These are phyloP conservation scores for Pochonia chlamydosporia DNA, from an alignment of 2,329 filamentous ascomycete species.

Conservation along the genomic window DNA sequence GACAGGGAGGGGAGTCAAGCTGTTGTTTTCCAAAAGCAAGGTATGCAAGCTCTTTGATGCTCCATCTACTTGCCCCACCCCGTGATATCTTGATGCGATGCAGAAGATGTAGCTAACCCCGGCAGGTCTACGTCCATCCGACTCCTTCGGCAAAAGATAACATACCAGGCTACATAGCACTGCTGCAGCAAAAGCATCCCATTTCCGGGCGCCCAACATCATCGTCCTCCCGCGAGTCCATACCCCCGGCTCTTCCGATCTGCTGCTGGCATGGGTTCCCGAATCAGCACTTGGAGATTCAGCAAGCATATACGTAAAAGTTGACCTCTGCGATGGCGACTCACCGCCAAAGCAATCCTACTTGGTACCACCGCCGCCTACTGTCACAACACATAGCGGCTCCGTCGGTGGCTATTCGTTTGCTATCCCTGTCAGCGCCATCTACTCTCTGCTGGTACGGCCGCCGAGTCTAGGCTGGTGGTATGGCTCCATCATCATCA, in stretches of 20 bases:
- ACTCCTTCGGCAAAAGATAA: constrained; percentile 93
- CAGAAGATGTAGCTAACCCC: background rate
- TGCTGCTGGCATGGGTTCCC: constrained; percentile 89
- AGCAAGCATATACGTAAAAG: constrained; percentile 87
- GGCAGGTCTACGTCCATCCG: constrained; percentile 89
- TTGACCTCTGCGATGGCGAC: constrained; percentile 78
- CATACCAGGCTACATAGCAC: constrained; percentile 85
- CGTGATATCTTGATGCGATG: no score
- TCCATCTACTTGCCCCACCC: no score
- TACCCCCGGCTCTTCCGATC: constrained; percentile 57
- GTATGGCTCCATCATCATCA: constrained; percentile 94
- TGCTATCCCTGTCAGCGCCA: constrained; percentile 79
- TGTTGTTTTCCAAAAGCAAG: constrained; percentile 96
- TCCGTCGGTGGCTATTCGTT: constrained; percentile 81
- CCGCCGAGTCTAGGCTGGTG: constrained; percentile 96
- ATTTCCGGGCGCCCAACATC: constrained; percentile 31
- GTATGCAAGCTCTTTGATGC: constrained; percentile 47
- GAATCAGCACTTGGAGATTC: constrained; percentile 83
- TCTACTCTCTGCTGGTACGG: constrained; percentile 85
- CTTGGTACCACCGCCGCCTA: constrained; percentile 86
- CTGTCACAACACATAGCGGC: constrained; percentile 68
- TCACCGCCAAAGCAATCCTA: constrained; percentile 80
- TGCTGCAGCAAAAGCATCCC: constrained; percentile 78
- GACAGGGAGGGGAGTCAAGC: constrained; percentile 78
- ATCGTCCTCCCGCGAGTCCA: constrained; percentile 26